Evolutionary conservation across 495 filamentous ascomycete species (phyloP).

Genomic region (Evernia prunastri): DNA sequence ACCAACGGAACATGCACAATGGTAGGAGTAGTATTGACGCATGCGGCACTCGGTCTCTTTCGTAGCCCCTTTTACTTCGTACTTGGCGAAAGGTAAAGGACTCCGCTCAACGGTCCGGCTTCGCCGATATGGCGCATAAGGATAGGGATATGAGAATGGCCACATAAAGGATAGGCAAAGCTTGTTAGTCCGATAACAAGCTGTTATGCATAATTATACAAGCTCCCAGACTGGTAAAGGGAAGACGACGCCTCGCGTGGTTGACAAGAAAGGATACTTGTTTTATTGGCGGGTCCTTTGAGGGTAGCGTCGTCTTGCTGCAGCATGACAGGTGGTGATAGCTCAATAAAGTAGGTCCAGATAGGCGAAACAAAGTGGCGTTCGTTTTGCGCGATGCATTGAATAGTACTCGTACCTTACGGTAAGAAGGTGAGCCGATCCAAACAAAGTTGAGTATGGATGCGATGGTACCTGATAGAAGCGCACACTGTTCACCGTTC

Average conservation of each 20-base stretch:
- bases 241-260: background rate
- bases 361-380: slow-evolving; percentile 16
- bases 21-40: background rate
- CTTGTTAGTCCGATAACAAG: background rate
- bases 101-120: background rate
- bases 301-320: slow-evolving; percentile 9
- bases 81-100: background rate
- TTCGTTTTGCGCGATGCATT: background rate
- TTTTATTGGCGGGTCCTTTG: slow-evolving; percentile 7
- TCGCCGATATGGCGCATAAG: background rate
- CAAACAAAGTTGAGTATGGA: background rate
- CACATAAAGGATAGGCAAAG: background rate
- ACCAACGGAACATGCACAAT: background rate
- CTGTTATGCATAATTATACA: background rate
- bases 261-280: background rate
- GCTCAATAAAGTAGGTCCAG: slow-evolving; percentile 7
- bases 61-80: background rate
- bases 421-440: background rate
- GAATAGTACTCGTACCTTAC: no score
- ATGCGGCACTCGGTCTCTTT: background rate
- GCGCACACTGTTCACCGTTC: background rate
- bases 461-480: background rate
- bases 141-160: no score
- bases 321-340: slow-evolving; percentile 6
- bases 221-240: background rate